Evolutionary conservation across 148 eudicot species (phyloP), one percentile per base, ranked within the genome.

Genomic region (Chenopodium suecicum): DNA sequence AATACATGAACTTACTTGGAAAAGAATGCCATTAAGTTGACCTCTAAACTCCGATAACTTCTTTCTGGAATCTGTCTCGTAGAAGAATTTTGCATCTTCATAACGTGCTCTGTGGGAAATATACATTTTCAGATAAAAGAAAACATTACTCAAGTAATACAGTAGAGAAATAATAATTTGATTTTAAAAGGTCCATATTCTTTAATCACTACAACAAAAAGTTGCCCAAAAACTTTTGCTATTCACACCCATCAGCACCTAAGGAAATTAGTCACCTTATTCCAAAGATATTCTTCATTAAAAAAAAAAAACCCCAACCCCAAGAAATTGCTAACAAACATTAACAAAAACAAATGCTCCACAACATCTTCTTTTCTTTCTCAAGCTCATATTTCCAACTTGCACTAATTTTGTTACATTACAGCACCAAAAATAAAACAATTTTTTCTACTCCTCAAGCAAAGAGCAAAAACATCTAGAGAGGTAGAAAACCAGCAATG

Each of bases 21-120:
- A 97, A 84, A 97, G 98, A 86, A 97, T 97, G 73, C 97, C 94
- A 84, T 90, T 97, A 58, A 97, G 89, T 85, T 90, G 92, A 82
- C 80, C 79, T 75, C 95, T 91, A 76, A 97, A 97, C 84, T 97
- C 95, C 25, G 92, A 82, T 75, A 91, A 84, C 82, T 90, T 91
- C 87, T 91, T 97, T 52, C 91, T 88, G 0, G 92, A 87, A 86
- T 97, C 99, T 81, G 90, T 83, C 89, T 91, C 95, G 78, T 97
- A 97, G 89, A 97, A 97, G 83, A 97, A 97, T 79, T 97, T 94
- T 60, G 98, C 99, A 90, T 97, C 99, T 91, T 97, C 98, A 89
- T 92, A 97, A 19, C 99, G 95, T 81, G 99, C 99, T 87, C 99
- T 97, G 92, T 80, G 80, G 31, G 50, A 76, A 31, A 50, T 74